Conservation (phyloP, 2,329 filamentous ascomycete species). For the Aspergillus thermomutatus region DNA sequence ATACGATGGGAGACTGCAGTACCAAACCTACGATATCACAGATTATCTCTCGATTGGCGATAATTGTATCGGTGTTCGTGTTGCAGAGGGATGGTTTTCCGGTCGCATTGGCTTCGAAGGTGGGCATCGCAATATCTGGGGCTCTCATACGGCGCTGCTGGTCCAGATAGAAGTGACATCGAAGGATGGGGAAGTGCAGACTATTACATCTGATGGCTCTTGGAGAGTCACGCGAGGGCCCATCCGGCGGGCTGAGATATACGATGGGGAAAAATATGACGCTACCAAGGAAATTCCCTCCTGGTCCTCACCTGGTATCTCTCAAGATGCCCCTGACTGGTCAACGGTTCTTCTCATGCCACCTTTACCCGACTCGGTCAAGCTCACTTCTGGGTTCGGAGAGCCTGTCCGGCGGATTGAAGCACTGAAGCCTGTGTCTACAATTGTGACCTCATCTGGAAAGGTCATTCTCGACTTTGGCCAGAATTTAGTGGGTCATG, state of each 20-base stretch:
- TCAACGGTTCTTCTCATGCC: conserved; percentile 4
- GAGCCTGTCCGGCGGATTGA: conserved; percentile 44
- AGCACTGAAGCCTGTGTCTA: conserved; percentile 22
- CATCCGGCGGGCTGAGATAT: conserved; percentile 39
- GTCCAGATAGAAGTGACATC: conserved; percentile 1
- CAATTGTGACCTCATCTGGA: conserved; percentile 38
- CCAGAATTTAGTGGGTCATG: conserved; percentile 55
- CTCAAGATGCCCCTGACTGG: conserved; percentile 6
- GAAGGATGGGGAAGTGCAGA: not conserved
- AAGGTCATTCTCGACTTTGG: conserved; percentile 56
- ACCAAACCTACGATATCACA: conserved; percentile 53
- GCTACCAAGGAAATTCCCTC: conserved; percentile 27
- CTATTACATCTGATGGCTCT: conserved; percentile 7
- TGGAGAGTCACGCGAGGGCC: conserved; percentile 11
- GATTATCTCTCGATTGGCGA: conserved; percentile 31
- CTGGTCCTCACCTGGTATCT: conserved; percentile 30
- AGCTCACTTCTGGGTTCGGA: conserved; percentile 39
- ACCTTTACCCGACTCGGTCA: conserved; percentile 19
- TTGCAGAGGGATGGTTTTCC: conserved; percentile 51
- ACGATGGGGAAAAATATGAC: conserved; percentile 53
- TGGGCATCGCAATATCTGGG: conserved; percentile 15
- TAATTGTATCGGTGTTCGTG: conserved; percentile 40
- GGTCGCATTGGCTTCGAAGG: conserved; percentile 27
- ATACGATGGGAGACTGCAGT: conserved; percentile 48
- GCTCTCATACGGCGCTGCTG: conserved; percentile 3